Percentiles rank a stretch among this genome's conserved stretches.
These are phyloP conservation scores for Sugiyamaella lignohabitans DNA, from an alignment of 805 yeast species.

Conservation along the genomic window DNA sequence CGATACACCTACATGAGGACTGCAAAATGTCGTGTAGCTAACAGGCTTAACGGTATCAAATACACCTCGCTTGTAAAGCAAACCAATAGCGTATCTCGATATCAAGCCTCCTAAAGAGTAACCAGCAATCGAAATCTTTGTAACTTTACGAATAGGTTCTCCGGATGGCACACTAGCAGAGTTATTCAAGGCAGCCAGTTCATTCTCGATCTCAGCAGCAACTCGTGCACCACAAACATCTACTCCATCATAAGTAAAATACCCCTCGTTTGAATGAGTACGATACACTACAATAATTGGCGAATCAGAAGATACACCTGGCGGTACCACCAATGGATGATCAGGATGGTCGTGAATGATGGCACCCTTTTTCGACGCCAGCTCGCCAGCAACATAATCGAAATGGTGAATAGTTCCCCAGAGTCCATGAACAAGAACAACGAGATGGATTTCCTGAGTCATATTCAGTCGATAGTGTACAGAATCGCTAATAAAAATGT, in stretches of 20 bases:
- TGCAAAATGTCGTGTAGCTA: slow-evolving; percentile 53
- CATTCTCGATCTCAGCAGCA: slow-evolving; percentile 53
- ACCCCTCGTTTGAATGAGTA: slow-evolving; percentile 60
- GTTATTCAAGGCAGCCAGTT: slow-evolving; percentile 29
- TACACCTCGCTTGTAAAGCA: slow-evolving; percentile 46
- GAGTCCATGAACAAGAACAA: slow-evolving; percentile 59
- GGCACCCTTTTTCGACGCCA: slow-evolving; percentile 32
- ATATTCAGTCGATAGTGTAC: neutral
- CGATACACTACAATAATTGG: slow-evolving; percentile 43
- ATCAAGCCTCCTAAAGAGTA: slow-evolving; percentile 88
- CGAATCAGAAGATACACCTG: slow-evolving; percentile 9
- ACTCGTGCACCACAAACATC: slow-evolving; percentile 78
- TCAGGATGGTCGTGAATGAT: slow-evolving; percentile 23
- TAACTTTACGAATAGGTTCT: slow-evolving; percentile 34
- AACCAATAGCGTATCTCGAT: slow-evolving; percentile 74
- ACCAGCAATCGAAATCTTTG: slow-evolving; percentile 72
- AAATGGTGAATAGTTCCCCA: slow-evolving; percentile 77
- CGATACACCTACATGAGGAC: slow-evolving; percentile 64
- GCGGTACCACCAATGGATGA: slow-evolving; percentile 15
- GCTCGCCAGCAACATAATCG: slow-evolving; percentile 48
- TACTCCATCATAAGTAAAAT: slow-evolving; percentile 78
- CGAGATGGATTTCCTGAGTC: slow-evolving; percentile 40
- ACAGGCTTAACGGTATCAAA: slow-evolving; percentile 53
- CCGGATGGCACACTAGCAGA: too few relatives aligned
- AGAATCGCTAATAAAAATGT: too few relatives aligned